phyloP scores from a whole-genome alignment of 2,329 filamentous ascomycete genomes.

The Fusarium longipes region DNA sequence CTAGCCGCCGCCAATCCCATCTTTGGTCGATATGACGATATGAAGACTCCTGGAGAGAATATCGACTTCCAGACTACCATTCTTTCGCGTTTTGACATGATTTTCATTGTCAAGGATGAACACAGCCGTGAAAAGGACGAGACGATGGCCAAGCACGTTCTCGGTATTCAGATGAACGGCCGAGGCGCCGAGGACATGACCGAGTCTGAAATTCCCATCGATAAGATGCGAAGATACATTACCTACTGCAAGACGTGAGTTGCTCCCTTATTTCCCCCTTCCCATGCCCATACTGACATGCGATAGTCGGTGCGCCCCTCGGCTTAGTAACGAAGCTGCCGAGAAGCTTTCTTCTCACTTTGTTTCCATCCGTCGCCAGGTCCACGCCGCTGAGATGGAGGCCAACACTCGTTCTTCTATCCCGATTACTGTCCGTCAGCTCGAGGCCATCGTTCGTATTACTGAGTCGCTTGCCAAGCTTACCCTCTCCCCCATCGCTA shows the following conservation, averaged over 20 bases:
- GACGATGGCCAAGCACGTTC: conserved; percentile 94
- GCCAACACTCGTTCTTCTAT: conserved; percentile 92
- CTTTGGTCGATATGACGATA: conserved; percentile 96
- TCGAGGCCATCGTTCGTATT: conserved; percentile 97
- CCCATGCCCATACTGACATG: conserved; percentile 44
- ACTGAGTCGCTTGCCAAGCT: conserved; percentile 96
- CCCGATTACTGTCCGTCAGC: conserved; percentile 95
- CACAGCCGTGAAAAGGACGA: conserved; percentile 92
- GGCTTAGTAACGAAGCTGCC: conserved; percentile 87
- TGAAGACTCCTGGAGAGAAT: conserved; percentile 97
- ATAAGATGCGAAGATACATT: conserved; percentile 97
- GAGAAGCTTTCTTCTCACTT: conserved; percentile 98
- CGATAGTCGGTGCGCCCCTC: conserved; percentile 85
- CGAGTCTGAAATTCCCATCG: conserved; percentile 90
- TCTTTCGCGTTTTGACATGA: conserved; percentile 98
- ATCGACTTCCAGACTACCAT: conserved; percentile 99
- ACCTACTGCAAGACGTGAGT: conserved; percentile 94
- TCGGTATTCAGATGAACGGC: conserved; percentile 95
- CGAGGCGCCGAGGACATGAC: conserved; percentile 82
- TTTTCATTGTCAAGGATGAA: conserved; percentile 97
- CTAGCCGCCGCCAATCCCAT: conserved; percentile 96
- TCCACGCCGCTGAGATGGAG: conserved; percentile 89
- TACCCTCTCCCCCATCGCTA: conserved; percentile 84
- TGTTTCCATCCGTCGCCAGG: conserved; percentile 93
- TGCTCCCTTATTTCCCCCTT: too few species aligned